Evolutionary conservation across 169 alveolate genomes (phyloP).

Genomic region (Cryptosporidium baileyi): DNA sequence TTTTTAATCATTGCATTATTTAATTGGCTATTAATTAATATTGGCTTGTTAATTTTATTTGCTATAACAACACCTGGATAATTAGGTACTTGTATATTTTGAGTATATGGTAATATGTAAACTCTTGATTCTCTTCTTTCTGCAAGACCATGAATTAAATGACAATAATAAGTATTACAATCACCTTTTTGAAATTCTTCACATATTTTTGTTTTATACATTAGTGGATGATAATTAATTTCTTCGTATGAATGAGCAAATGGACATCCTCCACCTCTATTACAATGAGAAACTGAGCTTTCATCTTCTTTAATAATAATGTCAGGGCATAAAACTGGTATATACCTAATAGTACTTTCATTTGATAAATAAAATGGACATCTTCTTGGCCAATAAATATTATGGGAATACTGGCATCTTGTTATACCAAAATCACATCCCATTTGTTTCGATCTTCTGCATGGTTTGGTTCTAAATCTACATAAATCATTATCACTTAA

Average conservation of each 20-base stretch:
- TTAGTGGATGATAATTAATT: slow-evolving; percentile 88
- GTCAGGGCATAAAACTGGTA: slow-evolving; percentile 84
- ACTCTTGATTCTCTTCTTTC: slow-evolving; percentile 78
- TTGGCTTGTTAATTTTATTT: not conserved
- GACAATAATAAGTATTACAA: slow-evolving; percentile 86
- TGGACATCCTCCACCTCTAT: slow-evolving; percentile 87
- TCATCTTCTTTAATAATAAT: slow-evolving; percentile 79
- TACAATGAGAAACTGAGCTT: slow-evolving; percentile 80
- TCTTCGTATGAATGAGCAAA: slow-evolving; percentile 91
- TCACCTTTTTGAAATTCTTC: slow-evolving; percentile 81
- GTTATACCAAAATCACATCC: slow-evolving; percentile 79
- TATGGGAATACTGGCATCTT: slow-evolving; percentile 86
- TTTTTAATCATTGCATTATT: not conserved
- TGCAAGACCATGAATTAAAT: slow-evolving; percentile 84
- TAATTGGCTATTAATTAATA: not conserved
- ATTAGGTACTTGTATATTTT: slow-evolving; percentile 49
- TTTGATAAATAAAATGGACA: slow-evolving; percentile 84
- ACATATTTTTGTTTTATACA: slow-evolving; percentile 87
- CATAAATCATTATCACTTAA: slow-evolving; percentile 82
- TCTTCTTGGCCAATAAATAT: slow-evolving; percentile 82
- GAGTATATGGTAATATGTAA: slow-evolving; percentile 83
- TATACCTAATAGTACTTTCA: slow-evolving; percentile 80
- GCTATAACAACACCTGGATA: slow-evolving; percentile 60
- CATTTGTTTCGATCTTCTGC: slow-evolving; percentile 78
- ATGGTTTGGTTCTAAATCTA: slow-evolving; percentile 86